phyloP scores from a whole-genome alignment of 2,329 filamentous ascomycete species.

The Chaetomium sp. region DNA sequence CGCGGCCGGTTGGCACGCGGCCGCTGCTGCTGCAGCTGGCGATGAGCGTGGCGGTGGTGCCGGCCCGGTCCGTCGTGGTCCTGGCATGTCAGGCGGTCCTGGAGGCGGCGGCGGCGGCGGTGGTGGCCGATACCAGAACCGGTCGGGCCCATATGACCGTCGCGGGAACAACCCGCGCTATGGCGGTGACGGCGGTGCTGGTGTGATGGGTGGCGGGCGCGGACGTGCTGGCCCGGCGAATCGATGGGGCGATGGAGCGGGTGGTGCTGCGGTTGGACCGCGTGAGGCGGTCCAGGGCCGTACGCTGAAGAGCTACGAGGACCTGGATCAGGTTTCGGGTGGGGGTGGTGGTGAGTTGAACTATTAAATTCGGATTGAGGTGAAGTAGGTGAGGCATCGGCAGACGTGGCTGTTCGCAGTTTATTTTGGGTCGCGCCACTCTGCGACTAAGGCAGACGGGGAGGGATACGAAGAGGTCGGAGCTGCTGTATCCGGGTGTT shows the following conservation, averaged over 20 bases:
- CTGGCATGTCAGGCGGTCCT: conserved; percentile 34
- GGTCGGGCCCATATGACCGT: conserved; percentile 69
- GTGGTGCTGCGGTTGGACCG: conserved; percentile 72
- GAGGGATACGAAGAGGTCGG: too few relatives aligned
- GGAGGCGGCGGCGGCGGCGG: conserved; percentile 33
- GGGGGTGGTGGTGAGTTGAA: conserved; percentile 78
- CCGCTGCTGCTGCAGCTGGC: conserved; percentile 45
- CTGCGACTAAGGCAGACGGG: too few relatives aligned
- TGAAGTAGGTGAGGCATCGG: neutral
- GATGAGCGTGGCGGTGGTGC: conserved; percentile 39
- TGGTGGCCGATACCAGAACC: conserved; percentile 50
- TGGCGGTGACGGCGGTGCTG: conserved; percentile 35
- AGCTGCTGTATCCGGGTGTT: too few relatives aligned
- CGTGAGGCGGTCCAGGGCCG: conserved; percentile 87
- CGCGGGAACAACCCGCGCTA: conserved; percentile 49
- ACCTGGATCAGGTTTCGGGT: conserved; percentile 78
- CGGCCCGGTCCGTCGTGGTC: conserved; percentile 64
- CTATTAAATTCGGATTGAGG: conserved; percentile 48
- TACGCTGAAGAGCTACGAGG: conserved; percentile 94
- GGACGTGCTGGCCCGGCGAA: conserved; percentile 41
- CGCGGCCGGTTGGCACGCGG: conserved; percentile 43
- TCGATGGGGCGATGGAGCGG: conserved; percentile 65
- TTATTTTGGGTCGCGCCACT: too few relatives aligned
- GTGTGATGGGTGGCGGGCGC: conserved; percentile 42
- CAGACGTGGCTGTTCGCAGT: too few relatives aligned